Percentiles rank a stretch among this genome's conserved stretches.
These are phyloP conservation scores for Bondarzewia mesenterica DNA, from an alignment of 1,284 basidiomycete genomes.

Conservation along the genomic window DNA sequence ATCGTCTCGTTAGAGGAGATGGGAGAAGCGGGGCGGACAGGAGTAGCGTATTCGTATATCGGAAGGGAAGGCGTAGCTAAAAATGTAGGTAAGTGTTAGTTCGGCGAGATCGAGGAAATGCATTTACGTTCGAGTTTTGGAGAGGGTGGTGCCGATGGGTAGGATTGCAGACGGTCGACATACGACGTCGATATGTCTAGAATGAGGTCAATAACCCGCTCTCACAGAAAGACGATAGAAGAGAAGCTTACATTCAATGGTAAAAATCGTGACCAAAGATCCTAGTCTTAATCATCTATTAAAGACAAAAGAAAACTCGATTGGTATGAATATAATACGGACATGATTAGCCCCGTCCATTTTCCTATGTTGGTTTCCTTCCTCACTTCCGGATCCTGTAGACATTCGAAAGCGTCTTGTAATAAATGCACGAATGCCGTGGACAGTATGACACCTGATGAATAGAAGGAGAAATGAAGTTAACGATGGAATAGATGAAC, in stretches of 20 bases:
- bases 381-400: slow-evolving; percentile 39
- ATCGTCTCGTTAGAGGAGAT: neutral
- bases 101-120: neutral
- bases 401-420: slow-evolving; percentile 61
- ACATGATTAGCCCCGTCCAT: slow-evolving; percentile 68
- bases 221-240: neutral
- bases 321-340: slow-evolving; percentile 21
- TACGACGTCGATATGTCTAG: slow-evolving; percentile 65
- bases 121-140: slow-evolving; percentile 19
- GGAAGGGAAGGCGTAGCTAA: neutral
- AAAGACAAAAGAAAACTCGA: neutral
- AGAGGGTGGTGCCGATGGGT: slow-evolving; percentile 44
- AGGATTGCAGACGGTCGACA: slow-evolving; percentile 58
- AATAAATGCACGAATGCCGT: slow-evolving; percentile 75
- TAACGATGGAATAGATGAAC: neutral
- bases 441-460: slow-evolving; percentile 62
- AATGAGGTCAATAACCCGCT: neutral
- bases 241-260: slow-evolving; percentile 54
- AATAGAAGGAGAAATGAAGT: neutral
- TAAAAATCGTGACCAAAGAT: slow-evolving; percentile 61
- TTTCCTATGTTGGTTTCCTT: slow-evolving; percentile 38
- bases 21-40: neutral
- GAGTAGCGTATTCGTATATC: neutral
- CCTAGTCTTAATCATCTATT: slow-evolving; percentile 34
- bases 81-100: neutral